A percentile compares a stretch with the other conserved stretches of the same genome.
Conservation (phyloP, 2,329 filamentous ascomycete genomes). For the Calonectria henricotiae region DNA sequence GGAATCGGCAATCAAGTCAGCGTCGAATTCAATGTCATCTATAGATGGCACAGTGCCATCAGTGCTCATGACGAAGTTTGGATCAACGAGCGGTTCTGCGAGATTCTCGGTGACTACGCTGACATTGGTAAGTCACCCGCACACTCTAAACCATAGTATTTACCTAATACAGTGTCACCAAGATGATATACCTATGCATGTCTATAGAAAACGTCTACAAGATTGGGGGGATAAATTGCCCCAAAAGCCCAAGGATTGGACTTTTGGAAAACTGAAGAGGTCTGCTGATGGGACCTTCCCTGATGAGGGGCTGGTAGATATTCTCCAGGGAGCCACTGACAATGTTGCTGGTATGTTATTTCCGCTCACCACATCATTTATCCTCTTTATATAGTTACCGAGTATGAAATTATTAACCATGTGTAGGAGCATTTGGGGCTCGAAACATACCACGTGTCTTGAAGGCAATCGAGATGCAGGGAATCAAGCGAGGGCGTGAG, state of each 20-base stretch:
- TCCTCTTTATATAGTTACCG: too few species aligned
- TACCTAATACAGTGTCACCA: background rate
- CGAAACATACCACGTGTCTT: background rate
- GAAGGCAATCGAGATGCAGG: background rate
- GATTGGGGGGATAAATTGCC: background rate
- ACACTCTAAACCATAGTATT: too few species aligned
- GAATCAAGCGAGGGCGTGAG: background rate
- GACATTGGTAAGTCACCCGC: background rate
- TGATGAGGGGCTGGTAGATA: background rate
- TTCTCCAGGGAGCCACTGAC: background rate
- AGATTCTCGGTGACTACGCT: background rate
- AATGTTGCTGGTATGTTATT: background rate
- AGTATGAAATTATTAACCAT: background rate
- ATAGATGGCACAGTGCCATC: constrained; percentile 6
- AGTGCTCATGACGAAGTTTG: background rate
- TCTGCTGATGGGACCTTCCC: background rate
- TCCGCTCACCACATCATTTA: background rate
- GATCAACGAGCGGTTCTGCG: background rate
- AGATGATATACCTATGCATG: background rate
- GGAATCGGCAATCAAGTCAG: constrained; percentile 16
- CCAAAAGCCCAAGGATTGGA: background rate
- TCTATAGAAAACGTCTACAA: background rate
- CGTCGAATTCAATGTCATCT: constrained; percentile 16
- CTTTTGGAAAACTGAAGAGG: background rate
- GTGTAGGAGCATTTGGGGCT: background rate